Percentiles rank a stretch among this genome's conserved stretches.
phyloP scores from a whole-genome alignment of 768 basidiomycete species.

The Podaxis pistillaris region DNA sequence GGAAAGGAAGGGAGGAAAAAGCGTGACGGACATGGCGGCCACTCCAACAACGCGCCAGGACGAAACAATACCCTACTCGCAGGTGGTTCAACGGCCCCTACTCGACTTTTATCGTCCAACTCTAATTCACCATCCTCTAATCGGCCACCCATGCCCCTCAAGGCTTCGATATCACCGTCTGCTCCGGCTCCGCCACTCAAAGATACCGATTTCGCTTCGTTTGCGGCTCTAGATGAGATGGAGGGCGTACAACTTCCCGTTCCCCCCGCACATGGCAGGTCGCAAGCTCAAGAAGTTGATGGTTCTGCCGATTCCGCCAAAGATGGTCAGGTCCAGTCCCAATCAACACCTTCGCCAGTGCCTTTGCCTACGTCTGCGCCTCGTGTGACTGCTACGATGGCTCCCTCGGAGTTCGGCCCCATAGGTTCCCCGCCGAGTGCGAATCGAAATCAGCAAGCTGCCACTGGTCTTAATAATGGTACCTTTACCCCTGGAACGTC shows the following conservation, averaged over 20 bases:
- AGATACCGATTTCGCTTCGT: constrained; percentile 72
- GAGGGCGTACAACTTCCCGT: constrained; percentile 43
- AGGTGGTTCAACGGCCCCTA: constrained; percentile 69
- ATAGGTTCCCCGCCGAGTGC: constrained; percentile 76
- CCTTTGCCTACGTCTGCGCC: constrained; percentile 59
- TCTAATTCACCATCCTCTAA: constrained; percentile 28
- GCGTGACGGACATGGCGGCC: constrained; percentile 29
- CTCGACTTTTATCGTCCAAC: constrained; percentile 37
- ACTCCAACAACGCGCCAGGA: constrained; percentile 18
- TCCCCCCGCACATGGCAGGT: constrained; percentile 40
- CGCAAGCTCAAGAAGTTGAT: constrained; percentile 14
- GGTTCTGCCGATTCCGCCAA: constrained; percentile 7
- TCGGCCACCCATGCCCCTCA: constrained; percentile 67
- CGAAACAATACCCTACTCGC: constrained; percentile 41
- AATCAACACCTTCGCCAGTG: constrained; percentile 36
- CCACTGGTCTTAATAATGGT: constrained; percentile 34
- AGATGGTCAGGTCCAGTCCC: constrained; percentile 16
- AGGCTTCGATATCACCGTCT: constrained; percentile 71
- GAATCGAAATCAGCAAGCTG: constrained; percentile 25
- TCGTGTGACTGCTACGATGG: constrained; percentile 40
- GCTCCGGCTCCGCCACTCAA: constrained; percentile 77
- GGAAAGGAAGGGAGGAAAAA: constrained; percentile 33
- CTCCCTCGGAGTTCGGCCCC: constrained; percentile 67
- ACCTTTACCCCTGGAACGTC: constrained; percentile 59
- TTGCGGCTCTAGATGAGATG: constrained; percentile 62